Percentiles rank a stretch among this genome's conserved stretches.
Conservation (phyloP, 73 alveolate species). For the Symbiodinium pilosum region DNA sequence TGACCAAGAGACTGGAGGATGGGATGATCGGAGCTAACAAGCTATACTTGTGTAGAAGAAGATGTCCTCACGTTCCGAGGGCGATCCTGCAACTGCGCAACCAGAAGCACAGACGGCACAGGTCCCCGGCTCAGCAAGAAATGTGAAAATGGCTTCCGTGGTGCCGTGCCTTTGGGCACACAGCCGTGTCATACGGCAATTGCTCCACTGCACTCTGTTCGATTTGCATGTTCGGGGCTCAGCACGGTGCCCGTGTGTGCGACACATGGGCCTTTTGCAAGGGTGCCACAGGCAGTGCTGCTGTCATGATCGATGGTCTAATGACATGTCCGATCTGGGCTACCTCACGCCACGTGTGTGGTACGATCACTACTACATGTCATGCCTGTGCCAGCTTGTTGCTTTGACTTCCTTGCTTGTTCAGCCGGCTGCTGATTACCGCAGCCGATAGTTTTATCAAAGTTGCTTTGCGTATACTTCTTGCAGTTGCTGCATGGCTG, state of each 20-base stretch:
- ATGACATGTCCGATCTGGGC: conserved; percentile 12
- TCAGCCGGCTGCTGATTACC: background rate
- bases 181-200: conserved; percentile 8
- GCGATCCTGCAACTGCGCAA: background rate
- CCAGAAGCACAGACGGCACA: background rate
- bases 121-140: conserved; percentile 49
- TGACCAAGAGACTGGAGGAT: background rate
- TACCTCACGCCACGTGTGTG: conserved; percentile 1
- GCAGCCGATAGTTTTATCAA: background rate
- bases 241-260: background rate
- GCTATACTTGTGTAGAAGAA: background rate
- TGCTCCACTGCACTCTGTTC: background rate
- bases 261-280: background rate
- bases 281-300: conserved; percentile 25
- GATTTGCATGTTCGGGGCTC: conserved; percentile 32
- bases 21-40: background rate
- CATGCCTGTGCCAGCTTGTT: background rate
- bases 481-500: no score
- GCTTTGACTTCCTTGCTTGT: background rate
- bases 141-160: background rate
- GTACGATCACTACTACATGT: background rate
- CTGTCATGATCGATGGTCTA: conserved; percentile 37
- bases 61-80: background rate
- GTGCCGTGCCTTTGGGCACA: conserved; percentile 43
- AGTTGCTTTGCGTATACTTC: no score